Evolutionary conservation across 768 basidiomycete genomes (phyloP), one percentile per base, ranked within the genome.

Genomic region (Naganishia friedmannii): DNA sequence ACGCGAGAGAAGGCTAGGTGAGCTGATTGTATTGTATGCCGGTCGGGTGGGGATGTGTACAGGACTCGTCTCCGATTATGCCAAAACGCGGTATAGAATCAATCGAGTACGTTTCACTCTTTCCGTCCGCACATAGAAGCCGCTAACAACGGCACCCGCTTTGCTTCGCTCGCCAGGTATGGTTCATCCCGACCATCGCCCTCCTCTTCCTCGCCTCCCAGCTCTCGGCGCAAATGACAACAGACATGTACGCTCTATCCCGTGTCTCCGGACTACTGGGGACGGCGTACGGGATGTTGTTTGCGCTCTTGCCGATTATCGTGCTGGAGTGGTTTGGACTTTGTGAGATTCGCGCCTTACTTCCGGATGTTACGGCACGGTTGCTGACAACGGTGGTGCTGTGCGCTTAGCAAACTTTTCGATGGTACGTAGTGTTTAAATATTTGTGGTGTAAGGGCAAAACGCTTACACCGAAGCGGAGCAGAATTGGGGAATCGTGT

Each of bases 321-420:
- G 84, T 86, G 65, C 84, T 93, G 29, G 93, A 94, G 74, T 93
- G 90, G 91, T 94, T 93, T 74, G 92, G 92, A 8, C 83, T 94
- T 15, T 42, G 42, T 42, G 15, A 42, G 42, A 8, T 42, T 42
- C 15, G 2, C 15, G 7, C 42, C 9, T 37, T 37, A 5, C 12
- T 8, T 5, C 9, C 42, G 15, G 2, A 10, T 42, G 7, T 42
- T 42, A 15, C 34, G 34, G 6, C 6, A 13, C 42, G 42, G 7
- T 42, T 42, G 42, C 42, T 42, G 42, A 42, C 15, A 2, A 8
- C 2, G n/a, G 15, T 4, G 1, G 3, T 4, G 48, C 23, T 23
- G n/a, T 4, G 7, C 51, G 53, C 7, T 42, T 66, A 29, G 53
- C 46, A 13, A 57, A 69, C 28, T 69, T 69, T 23, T 51, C 58